Conservation (phyloP, 768 basidiomycete species). For the Galerina sulciceps region DNA sequence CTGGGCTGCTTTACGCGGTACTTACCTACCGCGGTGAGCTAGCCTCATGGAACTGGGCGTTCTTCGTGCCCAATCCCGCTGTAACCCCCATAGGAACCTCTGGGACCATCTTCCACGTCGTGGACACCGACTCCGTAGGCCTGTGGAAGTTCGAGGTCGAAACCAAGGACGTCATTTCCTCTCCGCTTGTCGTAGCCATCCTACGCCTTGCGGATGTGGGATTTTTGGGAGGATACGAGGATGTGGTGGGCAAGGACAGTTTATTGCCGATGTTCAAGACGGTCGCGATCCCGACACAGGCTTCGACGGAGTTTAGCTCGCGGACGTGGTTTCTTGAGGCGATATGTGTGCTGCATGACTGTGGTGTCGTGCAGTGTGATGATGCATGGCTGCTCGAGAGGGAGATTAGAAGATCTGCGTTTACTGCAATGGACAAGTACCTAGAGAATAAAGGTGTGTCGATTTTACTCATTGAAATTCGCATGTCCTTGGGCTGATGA, state of each 20-base stretch:
- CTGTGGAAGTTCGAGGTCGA: slow-evolving; percentile 46
- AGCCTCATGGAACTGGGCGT: slow-evolving; percentile 55
- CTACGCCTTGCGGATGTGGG: slow-evolving; percentile 45
- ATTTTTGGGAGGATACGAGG: slow-evolving; percentile 46
- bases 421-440: slow-evolving; percentile 54
- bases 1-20: slow-evolving; percentile 46
- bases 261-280: slow-evolving; percentile 47
- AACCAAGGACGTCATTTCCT: slow-evolving; percentile 39
- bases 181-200: slow-evolving; percentile 47
- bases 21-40: slow-evolving; percentile 50
- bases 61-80: slow-evolving; percentile 46
- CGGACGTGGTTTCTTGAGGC: slow-evolving; percentile 54
- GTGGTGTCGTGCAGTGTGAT: slow-evolving; percentile 50
- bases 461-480: neutral
- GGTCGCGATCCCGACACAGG: slow-evolving; percentile 39
- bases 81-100: slow-evolving; percentile 43
- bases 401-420: slow-evolving; percentile 49
- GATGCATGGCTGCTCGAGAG: slow-evolving; percentile 53
- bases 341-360: slow-evolving; percentile 50
- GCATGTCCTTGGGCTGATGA: neutral
- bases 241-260: slow-evolving; percentile 45
- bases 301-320: slow-evolving; percentile 44
- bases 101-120: slow-evolving; percentile 50
- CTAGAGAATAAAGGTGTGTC: slow-evolving; percentile 45
- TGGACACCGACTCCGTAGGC: slow-evolving; percentile 32